Base-by-base conservation (phyloP, 2,329 filamentous ascomycete genomes). In the Venturia carpophila region DNA sequence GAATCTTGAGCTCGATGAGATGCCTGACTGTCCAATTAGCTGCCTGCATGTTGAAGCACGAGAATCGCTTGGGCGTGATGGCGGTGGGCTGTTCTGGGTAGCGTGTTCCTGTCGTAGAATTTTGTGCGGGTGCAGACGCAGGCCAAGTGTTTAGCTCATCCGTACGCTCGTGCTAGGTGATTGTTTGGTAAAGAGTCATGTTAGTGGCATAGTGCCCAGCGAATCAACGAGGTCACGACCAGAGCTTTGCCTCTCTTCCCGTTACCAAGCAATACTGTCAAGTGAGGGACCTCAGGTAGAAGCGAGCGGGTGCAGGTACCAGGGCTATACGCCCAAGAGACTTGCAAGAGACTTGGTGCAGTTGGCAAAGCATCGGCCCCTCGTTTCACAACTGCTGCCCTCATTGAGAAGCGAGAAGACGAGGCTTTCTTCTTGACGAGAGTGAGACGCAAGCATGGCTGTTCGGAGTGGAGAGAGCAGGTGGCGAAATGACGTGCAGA, bases 401-500 rank as follows among this genome's bases (percentile, higher is more conserved):
- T 47, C 17, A 19, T 47, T 21, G n/a, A n/a, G 43, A 7, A 47
- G 13, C n/a, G 13, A 15, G n/a, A 47, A 47, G 43, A 47, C 17
- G 5, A 47, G 43, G 6, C 43, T 47, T 47, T 19, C 43, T 15
- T 47, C 43, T 47, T 47, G 6, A 47, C 6, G 13, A 15, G 6
- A 47, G n/a, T 21, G n/a, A n/a, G n/a, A n/a, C n/a, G 43, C 43
- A 47, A 19, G 43, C 43, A 21, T 47, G 17, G 43, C 13, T 17
- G 43, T 21, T 47, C 43, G 6, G 11, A 39, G 6, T 39, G 6
- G 5, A 11, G 37, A 47, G 6, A 19, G 5, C 30, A 24, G 24
- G 49, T 55, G 49, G 49, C 49, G 21, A 30, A 21, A 30, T 55
- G 49, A 55, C 49, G 49, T 55, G 21, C 49, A 55, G 49, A 34